Base-by-base conservation (phyloP, 129 eudicot genomes). In the Ambrosia artemisiifolia region DNA sequence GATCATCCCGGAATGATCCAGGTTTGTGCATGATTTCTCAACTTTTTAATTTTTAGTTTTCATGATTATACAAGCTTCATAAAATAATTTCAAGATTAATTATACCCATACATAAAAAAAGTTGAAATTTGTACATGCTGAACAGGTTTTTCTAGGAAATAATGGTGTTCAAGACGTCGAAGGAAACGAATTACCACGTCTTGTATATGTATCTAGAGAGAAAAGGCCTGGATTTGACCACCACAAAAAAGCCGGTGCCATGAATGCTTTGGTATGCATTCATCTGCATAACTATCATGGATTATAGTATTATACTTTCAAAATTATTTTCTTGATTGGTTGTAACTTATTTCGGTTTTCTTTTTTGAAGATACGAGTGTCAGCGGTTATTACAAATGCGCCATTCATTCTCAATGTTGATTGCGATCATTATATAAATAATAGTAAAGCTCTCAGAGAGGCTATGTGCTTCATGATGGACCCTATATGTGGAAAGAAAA, bases 1-100 rank as follows among this genome's bases (percentile, higher is more conserved):
- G 96, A 90, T 81, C 96, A 90, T 80, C 96, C 93, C 3, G 96
- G 93, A 44, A 87, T 90, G 96, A 87, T 90, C 48, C 96, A 90
- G 86, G 96, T 87, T 35, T 3, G 17, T 48, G 16, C 63, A 49
- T 48, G 30, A 42, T 17, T 30, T 3, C 10, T 50, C 10, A 17
- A 16, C 28, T 59, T 56, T 36, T 3, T 6, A 47, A 13, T 18
- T 47, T 33, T 40, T 43, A 20, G 1, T 18, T 10, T 35, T 60
- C 33, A 60, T 30, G 42, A 56, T 56, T 24, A 24, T 56, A 56
- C 7, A 48, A 1, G 32, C 13, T 54, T 54, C 13, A 19, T 14
- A 20, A 8, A 55, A 20, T 55, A 55, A 18, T 2, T 6, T 55
- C 33, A 57, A 28, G 12, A 57, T 24, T 57, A 24, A 12, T 28